These are phyloP conservation scores for Pythium dissotocum DNA, from an alignment of 352 stramenopile species.

Conservation along the genomic window DNA sequence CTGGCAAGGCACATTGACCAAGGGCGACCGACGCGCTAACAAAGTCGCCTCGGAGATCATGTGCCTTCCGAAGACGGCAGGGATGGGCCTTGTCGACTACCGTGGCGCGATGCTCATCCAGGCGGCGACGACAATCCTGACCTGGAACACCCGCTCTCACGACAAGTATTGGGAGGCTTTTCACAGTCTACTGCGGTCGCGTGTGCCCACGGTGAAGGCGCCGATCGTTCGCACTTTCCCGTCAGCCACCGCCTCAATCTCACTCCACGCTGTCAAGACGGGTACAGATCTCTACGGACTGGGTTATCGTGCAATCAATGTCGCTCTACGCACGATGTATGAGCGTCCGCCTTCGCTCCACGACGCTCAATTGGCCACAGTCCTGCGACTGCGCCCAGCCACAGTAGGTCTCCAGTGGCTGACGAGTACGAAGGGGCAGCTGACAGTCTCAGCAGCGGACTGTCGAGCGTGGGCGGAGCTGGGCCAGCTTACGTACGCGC, in stretches of 20 bases:
- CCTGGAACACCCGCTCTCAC: not conserved
- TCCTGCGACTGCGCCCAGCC: not conserved
- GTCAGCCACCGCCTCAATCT: not conserved
- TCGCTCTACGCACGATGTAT: not conserved
- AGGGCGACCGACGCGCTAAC: not conserved
- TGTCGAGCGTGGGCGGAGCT: not conserved
- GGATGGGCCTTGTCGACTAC: conserved; percentile 9
- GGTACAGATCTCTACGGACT: no score
- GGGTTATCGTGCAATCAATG: not conserved
- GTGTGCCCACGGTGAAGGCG: not conserved
- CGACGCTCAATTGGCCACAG: not conserved
- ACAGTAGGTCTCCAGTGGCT: not conserved
- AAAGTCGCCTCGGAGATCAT: conserved; percentile 8
- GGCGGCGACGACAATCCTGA: conserved; percentile 6
- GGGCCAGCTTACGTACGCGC: not conserved
- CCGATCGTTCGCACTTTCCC: not conserved
- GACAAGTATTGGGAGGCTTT: conserved; percentile 25
- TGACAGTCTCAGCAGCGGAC: not conserved
- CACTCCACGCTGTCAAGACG: not conserved
- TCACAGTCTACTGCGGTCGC: not conserved
- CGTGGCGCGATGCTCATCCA: not conserved
- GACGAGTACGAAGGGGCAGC: not conserved
- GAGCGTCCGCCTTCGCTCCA: not conserved
- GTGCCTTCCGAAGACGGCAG: not conserved
- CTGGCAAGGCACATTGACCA: conserved; percentile 9